phyloP scores from a whole-genome alignment of 2,329 filamentous ascomycete species.

The Fusarium sp. region DNA sequence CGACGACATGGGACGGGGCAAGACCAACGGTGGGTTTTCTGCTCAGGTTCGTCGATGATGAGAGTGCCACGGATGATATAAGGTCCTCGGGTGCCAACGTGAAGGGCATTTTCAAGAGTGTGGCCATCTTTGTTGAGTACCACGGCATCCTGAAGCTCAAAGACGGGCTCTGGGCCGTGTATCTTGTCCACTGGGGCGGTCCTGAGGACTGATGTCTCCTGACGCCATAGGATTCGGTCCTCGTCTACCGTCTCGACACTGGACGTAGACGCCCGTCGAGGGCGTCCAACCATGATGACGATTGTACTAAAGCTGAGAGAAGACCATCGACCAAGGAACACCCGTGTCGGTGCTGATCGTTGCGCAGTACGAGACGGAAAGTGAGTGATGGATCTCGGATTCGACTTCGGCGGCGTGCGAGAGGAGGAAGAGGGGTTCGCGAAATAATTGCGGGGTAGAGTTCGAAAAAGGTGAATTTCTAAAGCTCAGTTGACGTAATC shows the following conservation, averaged over 20 bases:
- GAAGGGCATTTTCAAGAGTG: slow-evolving; percentile 69
- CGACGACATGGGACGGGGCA: neutral
- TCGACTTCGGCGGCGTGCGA: neutral
- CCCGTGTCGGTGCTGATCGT: neutral
- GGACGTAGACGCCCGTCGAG: slow-evolving; percentile 57
- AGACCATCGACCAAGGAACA: slow-evolving; percentile 25
- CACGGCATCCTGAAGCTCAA: slow-evolving; percentile 69
- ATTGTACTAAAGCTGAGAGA: slow-evolving; percentile 15
- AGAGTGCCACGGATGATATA: slow-evolving; percentile 71
- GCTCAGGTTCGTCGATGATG: slow-evolving; percentile 59
- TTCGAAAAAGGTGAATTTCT: neutral
- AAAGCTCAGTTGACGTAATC: neutral
- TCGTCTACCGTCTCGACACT: slow-evolving; percentile 58
- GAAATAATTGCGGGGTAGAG: neutral
- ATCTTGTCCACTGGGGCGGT: slow-evolving; percentile 43
- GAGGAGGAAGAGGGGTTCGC: neutral
- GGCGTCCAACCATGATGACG: slow-evolving; percentile 55
- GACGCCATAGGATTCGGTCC: slow-evolving; percentile 48
- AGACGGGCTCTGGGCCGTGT: slow-evolving; percentile 69
- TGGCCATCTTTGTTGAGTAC: slow-evolving; percentile 66
- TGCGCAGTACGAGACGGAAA: neutral
- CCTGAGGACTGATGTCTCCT: slow-evolving; percentile 51
- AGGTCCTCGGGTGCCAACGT: slow-evolving; percentile 69
- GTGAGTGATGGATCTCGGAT: neutral
- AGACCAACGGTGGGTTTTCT: slow-evolving; percentile 52